Base-by-base conservation (phyloP, 2,329 filamentous ascomycete species). In the Verticillium zaregamsianum region DNA sequence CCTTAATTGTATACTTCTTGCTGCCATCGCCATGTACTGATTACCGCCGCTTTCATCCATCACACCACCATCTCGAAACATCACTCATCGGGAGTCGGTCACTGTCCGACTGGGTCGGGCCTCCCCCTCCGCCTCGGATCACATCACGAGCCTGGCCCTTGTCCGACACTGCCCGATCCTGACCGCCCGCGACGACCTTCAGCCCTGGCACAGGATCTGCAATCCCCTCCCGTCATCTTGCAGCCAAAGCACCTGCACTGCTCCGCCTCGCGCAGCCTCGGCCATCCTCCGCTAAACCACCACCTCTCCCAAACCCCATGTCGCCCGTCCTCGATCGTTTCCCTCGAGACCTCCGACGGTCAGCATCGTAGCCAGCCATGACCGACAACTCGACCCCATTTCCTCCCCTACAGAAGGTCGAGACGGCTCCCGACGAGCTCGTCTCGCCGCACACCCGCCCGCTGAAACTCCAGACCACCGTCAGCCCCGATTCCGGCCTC, bases 401-500 rank as follows among this genome's bases (percentile, higher is more conserved):
- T 14, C 45, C 45, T 25, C n/a, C 20, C 9, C 45, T 52, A 8
- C 45, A 52, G 20, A 52, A 52, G 45, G 45, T 52, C 45, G 45
- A 52, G 45, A 52, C 45, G 20, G 45, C 45, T 1, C 45, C 45
- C 9, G 45, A 52, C 45, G 35, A 55, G 14, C 40, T 59, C 39
- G 63, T 62, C 45, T 57, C 28, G n/a, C 63, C 63, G 17, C 54
- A 63, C 52, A 64, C 61, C 11, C 61, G 61, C 52, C 45, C 45
- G 7, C 20, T 52, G 45, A 52, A 12, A 6, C 45, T 52, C 45
- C 23, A 52, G 45, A 52, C 45, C 2, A 52, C 45, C 3, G 23
- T 25, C 45, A 52, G 45, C 11, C 45, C 45, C 45, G 23, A 5
- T 20, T 20, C 45, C 23, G 57, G 57, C 23, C 14, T 28, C 15